phyloP scores from a whole-genome alignment of 257 asterid genomes.

The Lithospermum erythrorhizon region DNA sequence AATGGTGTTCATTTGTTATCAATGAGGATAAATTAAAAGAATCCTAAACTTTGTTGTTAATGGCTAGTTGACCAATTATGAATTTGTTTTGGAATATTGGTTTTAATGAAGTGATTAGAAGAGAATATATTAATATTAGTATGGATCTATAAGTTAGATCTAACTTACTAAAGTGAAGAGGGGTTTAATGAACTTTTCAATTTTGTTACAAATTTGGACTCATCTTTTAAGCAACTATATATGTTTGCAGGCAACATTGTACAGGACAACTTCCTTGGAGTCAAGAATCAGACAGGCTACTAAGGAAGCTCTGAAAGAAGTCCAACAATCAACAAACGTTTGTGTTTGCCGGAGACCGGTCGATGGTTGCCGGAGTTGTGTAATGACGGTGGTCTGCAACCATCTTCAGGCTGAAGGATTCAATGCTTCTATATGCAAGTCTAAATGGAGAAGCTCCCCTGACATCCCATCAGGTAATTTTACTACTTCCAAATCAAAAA shows the following conservation, averaged over 20 bases:
- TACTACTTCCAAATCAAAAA: not conserved
- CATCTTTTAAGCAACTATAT: not conserved
- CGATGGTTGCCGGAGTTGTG: constrained; percentile 59
- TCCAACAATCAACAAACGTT: constrained; percentile 15
- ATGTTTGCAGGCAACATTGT: constrained; percentile 41
- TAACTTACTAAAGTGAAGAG: not conserved
- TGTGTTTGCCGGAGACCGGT: constrained; percentile 37
- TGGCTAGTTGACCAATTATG: too few species aligned
- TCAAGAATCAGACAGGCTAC: constrained; percentile 46
- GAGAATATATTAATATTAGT: too few species aligned
- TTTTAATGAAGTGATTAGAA: too few species aligned
- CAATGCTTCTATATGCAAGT: constrained; percentile 70
- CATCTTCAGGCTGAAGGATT: constrained; percentile 57
- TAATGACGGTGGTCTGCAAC: constrained; percentile 55
- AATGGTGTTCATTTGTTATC: too few species aligned
- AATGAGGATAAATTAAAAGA: too few species aligned
- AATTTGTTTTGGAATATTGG: too few species aligned
- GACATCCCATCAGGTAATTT: constrained; percentile 70
- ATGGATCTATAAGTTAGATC: too few species aligned
- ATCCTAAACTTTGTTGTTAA: too few species aligned
- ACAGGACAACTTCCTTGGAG: constrained; percentile 64
- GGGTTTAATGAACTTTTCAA: too few species aligned
- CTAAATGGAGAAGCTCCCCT: constrained; percentile 72
- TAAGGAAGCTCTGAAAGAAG: constrained; percentile 49
- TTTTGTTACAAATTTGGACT: not conserved